A percentile compares a stretch with the other conserved stretches of the same genome.
Conservation (phyloP, 331 rosid genomes). For the Malus hybrid region DNA sequence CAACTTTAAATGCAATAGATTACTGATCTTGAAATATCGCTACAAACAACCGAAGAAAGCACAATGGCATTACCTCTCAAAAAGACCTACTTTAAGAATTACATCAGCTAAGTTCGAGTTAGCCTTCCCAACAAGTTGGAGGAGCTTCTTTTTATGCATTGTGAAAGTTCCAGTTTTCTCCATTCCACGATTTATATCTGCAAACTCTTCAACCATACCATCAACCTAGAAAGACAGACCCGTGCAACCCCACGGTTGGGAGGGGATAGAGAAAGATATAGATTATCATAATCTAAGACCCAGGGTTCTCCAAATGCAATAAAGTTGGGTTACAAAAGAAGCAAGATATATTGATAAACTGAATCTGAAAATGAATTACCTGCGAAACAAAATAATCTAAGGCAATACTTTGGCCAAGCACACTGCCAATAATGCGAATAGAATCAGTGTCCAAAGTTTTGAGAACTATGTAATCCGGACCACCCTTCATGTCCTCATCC, state of each 20-base stretch:
- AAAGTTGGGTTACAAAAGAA: not conserved
- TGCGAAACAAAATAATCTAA: conserved; percentile 97
- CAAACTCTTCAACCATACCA: conserved; percentile 87
- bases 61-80: conserved; percentile 59
- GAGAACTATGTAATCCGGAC: conserved; percentile 85
- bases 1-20: not conserved
- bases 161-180: conserved; percentile 98
- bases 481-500: conserved; percentile 86
- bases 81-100: conserved; percentile 94
- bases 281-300: not conserved
- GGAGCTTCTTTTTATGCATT: conserved; percentile 93
- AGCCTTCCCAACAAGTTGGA: conserved; percentile 97
- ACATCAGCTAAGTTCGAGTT: conserved; percentile 94
- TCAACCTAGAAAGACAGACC: conserved; percentile 53
- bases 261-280: not conserved
- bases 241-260: not conserved
- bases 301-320: not conserved
- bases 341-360: not conserved
- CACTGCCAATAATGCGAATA: conserved; percentile 90
- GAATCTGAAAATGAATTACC: conserved; percentile 28
- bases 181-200: conserved; percentile 92
- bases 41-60: not conserved
- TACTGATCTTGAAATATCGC: not conserved
- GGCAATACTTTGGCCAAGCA: conserved; percentile 95
- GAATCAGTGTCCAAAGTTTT: conserved; percentile 79